A percentile compares a stretch with the other conserved stretches of the same genome.
Evolutionary conservation across 2,329 filamentous ascomycete species (phyloP).

Genomic region (Aspergillus sp.): DNA sequence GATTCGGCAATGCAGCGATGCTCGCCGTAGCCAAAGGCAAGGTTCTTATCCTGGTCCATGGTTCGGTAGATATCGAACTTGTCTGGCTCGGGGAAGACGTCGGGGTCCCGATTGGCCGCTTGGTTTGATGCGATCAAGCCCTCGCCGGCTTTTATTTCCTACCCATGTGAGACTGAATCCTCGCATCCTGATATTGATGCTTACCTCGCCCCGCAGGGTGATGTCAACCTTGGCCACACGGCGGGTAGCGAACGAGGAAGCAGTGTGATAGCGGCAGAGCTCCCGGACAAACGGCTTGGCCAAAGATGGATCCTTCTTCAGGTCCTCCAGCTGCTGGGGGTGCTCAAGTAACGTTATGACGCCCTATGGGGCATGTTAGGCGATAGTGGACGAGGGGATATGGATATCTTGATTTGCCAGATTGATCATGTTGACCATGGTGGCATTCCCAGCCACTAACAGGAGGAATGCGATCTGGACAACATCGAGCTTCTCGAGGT

Average conservation of each 20-base stretch:
- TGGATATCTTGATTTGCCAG: background rate
- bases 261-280: background rate
- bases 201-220: background rate
- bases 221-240: background rate
- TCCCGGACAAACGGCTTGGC: background rate
- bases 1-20: background rate
- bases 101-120: background rate
- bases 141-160: background rate
- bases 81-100: background rate
- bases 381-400: too few species aligned
- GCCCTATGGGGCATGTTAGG: too few species aligned
- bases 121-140: background rate
- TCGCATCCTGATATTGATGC: background rate
- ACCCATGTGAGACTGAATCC: background rate
- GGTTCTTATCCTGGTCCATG: background rate
- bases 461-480: background rate
- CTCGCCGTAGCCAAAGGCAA: background rate
- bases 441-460: background rate
- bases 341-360: background rate
- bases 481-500: background rate
- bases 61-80: background rate
- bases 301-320: background rate
- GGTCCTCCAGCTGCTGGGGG: background rate
- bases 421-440: too few species aligned
- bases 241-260: background rate